Evolutionary conservation across 2,329 filamentous ascomycete genomes (phyloP), one percentile per base, ranked within the genome.

Genomic region (Colletotrichum salicis): DNA sequence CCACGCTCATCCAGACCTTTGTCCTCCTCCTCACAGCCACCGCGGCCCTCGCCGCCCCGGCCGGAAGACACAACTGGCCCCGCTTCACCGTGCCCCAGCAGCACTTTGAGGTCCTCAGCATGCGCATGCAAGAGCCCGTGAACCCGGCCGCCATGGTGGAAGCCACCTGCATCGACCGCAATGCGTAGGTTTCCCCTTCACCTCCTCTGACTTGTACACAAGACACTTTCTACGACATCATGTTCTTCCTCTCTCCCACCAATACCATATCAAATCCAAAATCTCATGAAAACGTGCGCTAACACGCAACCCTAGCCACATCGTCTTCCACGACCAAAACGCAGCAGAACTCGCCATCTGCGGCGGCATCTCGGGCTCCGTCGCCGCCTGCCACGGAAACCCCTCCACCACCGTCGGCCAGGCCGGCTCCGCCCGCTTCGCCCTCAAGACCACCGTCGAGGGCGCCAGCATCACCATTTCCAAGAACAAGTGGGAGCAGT

Each of bases 401-500:
- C 85, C 84, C 1, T 69, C 79, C n/a, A 79, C 78, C 19, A 89
- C 86, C 4, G 79, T 78, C 0, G 87, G 87, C 52, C 76, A 80
- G 58, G 84, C 82, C 7, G 86, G 86, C 11, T 86, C 82, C 11
- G 86, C 85, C 8, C 77, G 82, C 70, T 89, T 90, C 78, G 80
- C 77, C 3, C 81, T 89, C 19, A 82, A 79, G 31, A 81, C 85
- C 1, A 80, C 81, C 19, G 79, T 79, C 2, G 67, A 76, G 1
- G 86, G 85, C 11, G 82, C 84, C 27, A 86, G 83, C 19, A 88
- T 90, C 78, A 86, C 85, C 79, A 82, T 89, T 72, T 83, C 82
- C 58, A 89, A 88, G 79, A 82, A 82, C 24, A 80, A 83, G 29
- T 88, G 87, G 87, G 85, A 89, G 78, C 81, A 83, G 62, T 89